Evolutionary conservation across 202 grass and related monocot genomes (phyloP), one percentile per base, ranked within the genome.

Genomic region (Panicum hallii): DNA sequence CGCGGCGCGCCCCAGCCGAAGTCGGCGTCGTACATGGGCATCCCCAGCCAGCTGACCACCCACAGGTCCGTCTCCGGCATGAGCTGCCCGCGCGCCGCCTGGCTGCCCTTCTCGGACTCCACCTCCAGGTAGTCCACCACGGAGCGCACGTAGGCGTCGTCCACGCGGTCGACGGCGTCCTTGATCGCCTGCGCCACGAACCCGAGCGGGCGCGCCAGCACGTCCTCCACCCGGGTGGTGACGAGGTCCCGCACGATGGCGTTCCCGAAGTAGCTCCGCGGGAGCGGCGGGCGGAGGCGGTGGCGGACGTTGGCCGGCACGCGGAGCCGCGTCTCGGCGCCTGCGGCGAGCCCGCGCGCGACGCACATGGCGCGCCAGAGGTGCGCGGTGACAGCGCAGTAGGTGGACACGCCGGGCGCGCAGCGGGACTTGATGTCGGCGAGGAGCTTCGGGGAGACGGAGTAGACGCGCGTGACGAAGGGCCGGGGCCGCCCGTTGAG

Each of bases 351-450:
- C 8, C 79, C 90, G 12, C 86, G 86, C 14, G 90, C 86, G 13
- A 83, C 63, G 73, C 90, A 89, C 41, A 77, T 75, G 57, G 66
- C 75, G 7, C 86, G 77, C 90, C 90, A 92, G 1, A 89, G 82
- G 45, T 92, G 83, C 19, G 86, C 82, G 9, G 79, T 87, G 22
- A 92, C 77, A 5, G 72, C 80, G 47, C 82, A 65, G 38, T 85
- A 91, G 6, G 85, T 88, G 73, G 85, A 83, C 19, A 60, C 67
- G 38, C 74, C 73, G 0, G 78, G 84, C 10, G 79, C 46, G 77
- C 72, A 79, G 30, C 44, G 64, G 55, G 75, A 70, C 75, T 85
- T 85, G 66, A 85, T 0, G 66, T 63, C 83, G 1, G 44, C 67
- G 55, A 85, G 75, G 54, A 85, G 78, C 77, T 82, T 82, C 5